A percentile compares a stretch with the other conserved stretches of the same genome.
Evolutionary conservation across 140 eudicot species (phyloP).

Genomic region (Oenanthe javanica): DNA sequence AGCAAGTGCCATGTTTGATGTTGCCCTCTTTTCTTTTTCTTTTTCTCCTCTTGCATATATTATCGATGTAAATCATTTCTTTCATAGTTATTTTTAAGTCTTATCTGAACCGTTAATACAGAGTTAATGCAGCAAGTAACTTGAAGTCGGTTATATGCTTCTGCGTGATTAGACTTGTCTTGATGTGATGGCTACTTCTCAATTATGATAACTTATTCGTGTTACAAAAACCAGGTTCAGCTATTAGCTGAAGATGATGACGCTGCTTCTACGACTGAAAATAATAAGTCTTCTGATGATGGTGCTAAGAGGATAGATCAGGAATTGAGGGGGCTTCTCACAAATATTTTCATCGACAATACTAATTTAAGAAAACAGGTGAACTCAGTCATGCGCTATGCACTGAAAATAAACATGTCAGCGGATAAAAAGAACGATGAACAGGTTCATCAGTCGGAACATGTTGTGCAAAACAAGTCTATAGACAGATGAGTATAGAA

Average conservation of each 20-base stretch:
- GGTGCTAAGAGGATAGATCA: constrained; percentile 19
- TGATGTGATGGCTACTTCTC: background rate
- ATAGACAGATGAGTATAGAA: constrained; percentile 27
- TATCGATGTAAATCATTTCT: background rate
- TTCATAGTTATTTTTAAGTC: no score
- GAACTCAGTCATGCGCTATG: constrained; percentile 36
- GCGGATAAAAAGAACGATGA: constrained; percentile 23
- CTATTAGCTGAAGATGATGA: constrained; percentile 24
- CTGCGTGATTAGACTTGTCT: background rate
- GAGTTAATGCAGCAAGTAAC: background rate
- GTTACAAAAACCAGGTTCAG: constrained; percentile 30
- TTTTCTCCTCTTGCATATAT: background rate
- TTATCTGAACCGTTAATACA: background rate
- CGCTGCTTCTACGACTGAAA: constrained; percentile 21
- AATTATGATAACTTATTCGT: background rate
- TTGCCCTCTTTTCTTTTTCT: no score
- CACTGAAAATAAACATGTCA: constrained; percentile 31
- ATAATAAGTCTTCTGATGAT: constrained; percentile 6
- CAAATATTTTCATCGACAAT: constrained; percentile 44
- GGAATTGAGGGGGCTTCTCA: constrained; percentile 51
- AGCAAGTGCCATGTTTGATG: background rate
- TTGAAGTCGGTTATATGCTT: background rate
- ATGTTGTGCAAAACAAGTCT: constrained; percentile 24
- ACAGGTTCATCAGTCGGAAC: constrained; percentile 10
- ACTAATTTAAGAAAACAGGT: constrained; percentile 62